Evolutionary conservation across 495 filamentous ascomycete genomes (phyloP), one percentile per base, ranked within the genome.

Genomic region (Elasticomyces elasticus): DNA sequence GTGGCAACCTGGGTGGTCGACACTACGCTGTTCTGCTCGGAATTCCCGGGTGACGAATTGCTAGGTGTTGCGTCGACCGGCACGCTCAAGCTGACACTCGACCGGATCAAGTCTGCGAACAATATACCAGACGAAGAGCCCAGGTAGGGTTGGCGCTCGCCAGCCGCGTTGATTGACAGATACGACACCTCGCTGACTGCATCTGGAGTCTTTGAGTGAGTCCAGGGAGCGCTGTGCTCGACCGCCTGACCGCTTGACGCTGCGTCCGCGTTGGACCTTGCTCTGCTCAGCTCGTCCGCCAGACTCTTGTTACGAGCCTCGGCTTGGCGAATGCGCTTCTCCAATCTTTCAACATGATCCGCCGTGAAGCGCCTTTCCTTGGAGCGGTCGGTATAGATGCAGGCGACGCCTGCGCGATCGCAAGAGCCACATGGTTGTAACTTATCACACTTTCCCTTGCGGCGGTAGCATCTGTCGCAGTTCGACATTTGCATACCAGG

Each of bases 121-220:
- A 58, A 41, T 10, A 58, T 33, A 17, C 55, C 55, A 24, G 49
- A 52, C 1, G 55, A 27, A 11, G 55, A 58, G 23, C 55, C 55
- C n/a, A 58, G 37, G 35, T 58, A 58, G 10, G 55, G 49, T 31
- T 47, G 49, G 11, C 43, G 35, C 41, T 58, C 55, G 17, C 55
- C 55, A 2, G 55, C 55, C 3, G 55, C 49, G 19, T 30, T 58
- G 28, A 53, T 38, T 1, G 49, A 35, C 4, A 58, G 40, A 23
- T 46, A 58, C 3, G 49, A 46, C 1, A 58, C 23, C 26, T 58
- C 55, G 22, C 30, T 53, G 15, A 48, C 49, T 1, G 42, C 38
- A 46, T 58, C 55, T 20, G 27, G 17, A 9, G n/a, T 30, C 45
- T 25, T 20, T 17, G 24, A 24, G 5, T 37, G 24, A 10, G 38